Evolutionary conservation across 129 eudicot species (phyloP).

Genomic region (carrot (Daucus carota)): DH1_v3.0 NC_030383.2:46059501-46060000

Average conservation of each 20-base stretch:
- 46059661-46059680: background rate
- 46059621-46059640: background rate
- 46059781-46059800: background rate
- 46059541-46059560: background rate
- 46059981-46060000: too few relatives aligned
- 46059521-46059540: too few relatives aligned
- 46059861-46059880: background rate
- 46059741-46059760: background rate
- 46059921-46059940: too few relatives aligned
- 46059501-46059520: too few relatives aligned
- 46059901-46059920: background rate
- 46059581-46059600: background rate
- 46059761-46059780: background rate
- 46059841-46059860: background rate
- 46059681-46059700: background rate
- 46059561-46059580: too few relatives aligned
- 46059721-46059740: constrained; percentile 7
- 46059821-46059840: background rate
- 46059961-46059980: too few relatives aligned
- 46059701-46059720: constrained; percentile 2
- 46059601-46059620: background rate
- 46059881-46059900: background rate
- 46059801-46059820: background rate
- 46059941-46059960: too few relatives aligned
- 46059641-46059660: background rate